Evolutionary conservation across 306 rosid genomes (phyloP), one percentile per base, ranked within the genome.

Genomic region (Gynostemma pentaphyllum): DNA sequence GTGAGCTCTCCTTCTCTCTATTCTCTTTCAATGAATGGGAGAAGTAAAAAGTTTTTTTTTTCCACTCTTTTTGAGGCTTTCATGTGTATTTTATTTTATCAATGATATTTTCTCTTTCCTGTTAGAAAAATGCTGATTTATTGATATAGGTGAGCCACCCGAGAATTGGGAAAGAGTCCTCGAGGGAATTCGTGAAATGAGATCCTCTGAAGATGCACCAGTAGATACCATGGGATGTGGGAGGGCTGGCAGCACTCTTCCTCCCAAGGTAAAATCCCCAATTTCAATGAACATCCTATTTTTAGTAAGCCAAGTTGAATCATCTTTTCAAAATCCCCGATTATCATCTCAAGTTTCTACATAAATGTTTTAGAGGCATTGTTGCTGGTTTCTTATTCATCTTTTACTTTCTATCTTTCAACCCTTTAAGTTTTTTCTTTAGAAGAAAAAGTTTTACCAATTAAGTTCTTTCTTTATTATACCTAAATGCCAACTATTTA

Each of bases 111-210:
- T 28, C 32, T 32, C 27, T 57, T 57, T 57, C 45, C 46, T 57
- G 36, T n/a, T n/a, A 34, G 16, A 36, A 34, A 29, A 60, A 22
- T 32, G 12, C 21, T 13, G 30, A 60, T 36, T 60, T 60, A 60
- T 41, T 77, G 75, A 60, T 27, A 68, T 68, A 80, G 96, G 81
- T 75, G 83, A 78, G 60, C 49, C 84, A 54, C 97, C 97, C 47
- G 63, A 64, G 19, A 59, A 81, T 74, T 90, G 97, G 97, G 81
- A 80, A 76, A 63, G 75, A 48, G 89, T 85, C 55, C 96, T 87
- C 21, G 75, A 83, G 73, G 89, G 95, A 56, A 90, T 90, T 74
- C 81, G 81, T 30, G 72, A 85, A 67, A 90, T 90, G 89, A 80
- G 83, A 74, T 68, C 74, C 30, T 72, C 86, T 18, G 80, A 78